Conservation (phyloP, 768 basidiomycete genomes). For the Mycena alexandri region DNA sequence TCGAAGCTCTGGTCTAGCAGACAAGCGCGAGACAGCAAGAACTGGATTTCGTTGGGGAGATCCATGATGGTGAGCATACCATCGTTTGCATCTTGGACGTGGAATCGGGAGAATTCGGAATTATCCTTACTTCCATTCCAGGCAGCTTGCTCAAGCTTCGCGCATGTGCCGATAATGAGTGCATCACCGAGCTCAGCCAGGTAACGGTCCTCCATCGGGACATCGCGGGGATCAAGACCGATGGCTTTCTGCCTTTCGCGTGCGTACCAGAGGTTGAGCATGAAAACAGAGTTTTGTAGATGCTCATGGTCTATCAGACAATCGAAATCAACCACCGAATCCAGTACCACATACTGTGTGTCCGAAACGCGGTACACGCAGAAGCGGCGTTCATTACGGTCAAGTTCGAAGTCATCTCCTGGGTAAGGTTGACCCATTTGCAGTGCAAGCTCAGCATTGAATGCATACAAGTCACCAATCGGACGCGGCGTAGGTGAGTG, state of each 20-base stretch:
- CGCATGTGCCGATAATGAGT: neutral
- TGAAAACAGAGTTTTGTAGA: neutral
- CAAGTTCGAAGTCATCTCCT: too few relatives aligned
- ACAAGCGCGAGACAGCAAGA: neutral
- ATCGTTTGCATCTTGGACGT: neutral
- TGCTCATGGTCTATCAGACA: neutral
- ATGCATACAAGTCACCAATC: too few relatives aligned
- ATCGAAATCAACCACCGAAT: neutral
- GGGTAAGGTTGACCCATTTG: too few relatives aligned
- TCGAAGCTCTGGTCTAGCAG: neutral
- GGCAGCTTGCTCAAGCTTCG: neutral
- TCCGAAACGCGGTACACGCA: constrained; percentile 6
- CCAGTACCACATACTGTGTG: constrained; percentile 3
- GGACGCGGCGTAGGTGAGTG: too few relatives aligned
- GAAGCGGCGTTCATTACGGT: neutral
- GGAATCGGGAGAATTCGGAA: neutral
- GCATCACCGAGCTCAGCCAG: constrained; percentile 4
- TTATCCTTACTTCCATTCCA: neutral
- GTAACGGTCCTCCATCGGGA: constrained; percentile 2
- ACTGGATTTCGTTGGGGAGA: neutral
- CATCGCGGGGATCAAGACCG: too few relatives aligned
- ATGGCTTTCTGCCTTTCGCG: neutral
- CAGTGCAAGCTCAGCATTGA: too few relatives aligned
- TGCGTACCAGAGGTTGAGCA: neutral
- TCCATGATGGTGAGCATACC: constrained; percentile 6